Base-by-base conservation (phyloP, 495 filamentous ascomycete genomes). In the Hypomontagnella submonticulosa region DNA sequence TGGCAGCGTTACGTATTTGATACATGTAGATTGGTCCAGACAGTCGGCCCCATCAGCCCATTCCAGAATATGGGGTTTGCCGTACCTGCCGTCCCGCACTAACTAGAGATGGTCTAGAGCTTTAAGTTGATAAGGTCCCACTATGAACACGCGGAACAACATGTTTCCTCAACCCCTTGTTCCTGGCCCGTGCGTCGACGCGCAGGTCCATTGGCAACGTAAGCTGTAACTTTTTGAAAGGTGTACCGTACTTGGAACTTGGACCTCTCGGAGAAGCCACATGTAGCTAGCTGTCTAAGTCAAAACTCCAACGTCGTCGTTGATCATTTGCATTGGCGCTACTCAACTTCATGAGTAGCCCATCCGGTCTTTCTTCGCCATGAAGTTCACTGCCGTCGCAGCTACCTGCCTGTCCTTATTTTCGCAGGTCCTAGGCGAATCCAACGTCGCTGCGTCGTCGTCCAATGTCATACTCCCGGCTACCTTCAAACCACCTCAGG, bases 401-500 rank as follows among this genome's bases (percentile, higher is more conserved):
- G 73, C 79, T 54, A 78, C 77, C 63, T 75, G 79, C 64, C 73
- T 84, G 42, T 84, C 82, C 57, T 73, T 84, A 41, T 52, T 81
- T 56, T 73, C 79, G 33, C 61, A 79, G 52, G 79, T 71, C 47
- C 66, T 71, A 30, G 71, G 71, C 58, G 71, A 78, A 70, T 60
- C 72, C 18, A 79, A 70, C 57, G 40, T 74, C 44, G 66, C 74
- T 50, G 71, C 63, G 44, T 74, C 74, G 52, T 67, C 74, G 43
- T 81, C 79, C 56, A 75, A 73, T 63, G 56, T 73, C 55, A 73
- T 73, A 52, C 85, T 93, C 13, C 85, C 89, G 23, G 74, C 81
- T 70, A 86, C 84, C 47, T 97, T 97, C 83, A 92, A 86, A 77
- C 93, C 94, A 36, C 88, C 92, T 11, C 90, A 90, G 73, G 90